These are phyloP conservation scores for Trichoderma erinaceum DNA, from an alignment of 495 filamentous ascomycete genomes.

Conservation along the genomic window DNA sequence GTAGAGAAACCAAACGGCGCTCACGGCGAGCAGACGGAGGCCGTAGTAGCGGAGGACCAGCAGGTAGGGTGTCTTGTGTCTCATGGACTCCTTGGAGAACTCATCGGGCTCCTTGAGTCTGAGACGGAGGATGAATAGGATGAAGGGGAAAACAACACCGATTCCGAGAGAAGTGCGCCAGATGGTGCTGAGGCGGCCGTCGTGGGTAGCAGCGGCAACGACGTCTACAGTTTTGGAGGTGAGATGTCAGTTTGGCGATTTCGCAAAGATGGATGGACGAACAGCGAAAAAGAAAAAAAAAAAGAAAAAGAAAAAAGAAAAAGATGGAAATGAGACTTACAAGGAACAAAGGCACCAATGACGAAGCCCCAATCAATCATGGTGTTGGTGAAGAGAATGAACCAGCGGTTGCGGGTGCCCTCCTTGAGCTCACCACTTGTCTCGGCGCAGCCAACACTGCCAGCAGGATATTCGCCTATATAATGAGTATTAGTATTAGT, in stretches of 20 bases:
- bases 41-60: slow-evolving; percentile 54
- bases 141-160: slow-evolving; percentile 71
- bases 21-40: slow-evolving; percentile 59
- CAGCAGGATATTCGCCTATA: slow-evolving; percentile 77
- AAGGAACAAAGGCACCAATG: slow-evolving; percentile 64
- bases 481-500: slow-evolving; percentile 23
- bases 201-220: slow-evolving; percentile 60
- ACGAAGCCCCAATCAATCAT: slow-evolving; percentile 82
- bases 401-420: slow-evolving; percentile 83
- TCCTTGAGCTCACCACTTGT: slow-evolving; percentile 72
- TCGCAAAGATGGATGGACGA: not conserved
- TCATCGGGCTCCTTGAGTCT: slow-evolving; percentile 79
- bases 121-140: slow-evolving; percentile 66
- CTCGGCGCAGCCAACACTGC: slow-evolving; percentile 78
- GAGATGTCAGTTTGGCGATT: slow-evolving; percentile 32
- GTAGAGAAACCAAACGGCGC: slow-evolving; percentile 87
- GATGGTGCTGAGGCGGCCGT: slow-evolving; percentile 62
- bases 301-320: no score
- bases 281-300: no score
- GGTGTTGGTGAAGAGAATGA: slow-evolving; percentile 88
- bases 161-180: slow-evolving; percentile 75
- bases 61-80: slow-evolving; percentile 50
- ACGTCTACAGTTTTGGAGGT: slow-evolving; percentile 34
- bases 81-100: slow-evolving; percentile 55
- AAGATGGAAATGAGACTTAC: not conserved